These are phyloP conservation scores for Helicostylum pulchrum DNA, from an alignment of 192 early-diverging fungal genomes.

Conservation along the genomic window DNA sequence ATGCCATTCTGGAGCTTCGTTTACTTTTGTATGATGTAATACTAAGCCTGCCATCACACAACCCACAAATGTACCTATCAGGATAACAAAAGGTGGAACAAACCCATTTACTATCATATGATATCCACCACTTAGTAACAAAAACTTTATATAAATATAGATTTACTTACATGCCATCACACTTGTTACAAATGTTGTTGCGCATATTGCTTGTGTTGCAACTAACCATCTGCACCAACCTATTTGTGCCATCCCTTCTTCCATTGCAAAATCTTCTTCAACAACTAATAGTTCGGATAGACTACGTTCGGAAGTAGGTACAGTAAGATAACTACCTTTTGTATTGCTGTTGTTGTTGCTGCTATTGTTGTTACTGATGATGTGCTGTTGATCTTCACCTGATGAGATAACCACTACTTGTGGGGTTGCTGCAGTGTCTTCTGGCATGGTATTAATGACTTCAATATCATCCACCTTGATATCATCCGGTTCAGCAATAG, in stretches of 20 bases:
- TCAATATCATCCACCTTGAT: constrained; percentile 30
- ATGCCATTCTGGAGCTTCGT: constrained; percentile 41
- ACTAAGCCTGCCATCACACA: constrained; percentile 23
- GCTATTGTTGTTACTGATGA: too few species aligned
- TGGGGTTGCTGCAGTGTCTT: constrained; percentile 18
- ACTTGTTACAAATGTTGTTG: constrained; percentile 49
- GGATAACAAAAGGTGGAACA: constrained; percentile 22
- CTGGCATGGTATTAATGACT: neutral
- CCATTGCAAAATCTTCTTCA: neutral
- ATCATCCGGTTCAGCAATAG: constrained; percentile 54
- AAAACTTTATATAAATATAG: neutral
- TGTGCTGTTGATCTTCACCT: neutral
- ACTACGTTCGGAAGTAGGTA: neutral
- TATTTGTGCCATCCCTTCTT: constrained; percentile 20
- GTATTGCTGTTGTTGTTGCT: neutral
- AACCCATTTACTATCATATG: constrained; percentile 21
- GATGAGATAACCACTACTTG: neutral
- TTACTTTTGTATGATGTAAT: constrained; percentile 24
- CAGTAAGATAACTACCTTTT: neutral
- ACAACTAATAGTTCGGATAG: constrained; percentile 1
- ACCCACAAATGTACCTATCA: constrained; percentile 31
- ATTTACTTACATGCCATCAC: constrained; percentile 40
- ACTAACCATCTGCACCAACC: constrained; percentile 55
- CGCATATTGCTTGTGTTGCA: constrained; percentile 49
- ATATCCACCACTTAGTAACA: too few species aligned